Conservation (phyloP, 805 yeast species). For the Komagataella pseudopastoris region DNA sequence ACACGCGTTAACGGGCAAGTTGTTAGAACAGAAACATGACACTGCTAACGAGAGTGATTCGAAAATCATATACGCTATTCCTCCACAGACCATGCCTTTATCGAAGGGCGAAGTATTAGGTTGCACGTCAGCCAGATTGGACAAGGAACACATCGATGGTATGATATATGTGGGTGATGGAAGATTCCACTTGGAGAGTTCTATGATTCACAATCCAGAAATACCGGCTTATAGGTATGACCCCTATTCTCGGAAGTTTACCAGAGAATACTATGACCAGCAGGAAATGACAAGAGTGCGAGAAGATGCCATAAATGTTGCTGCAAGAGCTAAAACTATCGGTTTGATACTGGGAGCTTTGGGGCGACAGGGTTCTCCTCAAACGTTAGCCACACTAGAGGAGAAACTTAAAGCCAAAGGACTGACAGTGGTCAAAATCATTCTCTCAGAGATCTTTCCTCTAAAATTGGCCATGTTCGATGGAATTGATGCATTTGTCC, state of each 20-base stretch:
- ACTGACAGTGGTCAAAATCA: slow-evolving; percentile 61
- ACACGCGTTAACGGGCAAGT: slow-evolving; percentile 56
- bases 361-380: slow-evolving; percentile 88
- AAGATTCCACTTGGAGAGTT: slow-evolving; percentile 84
- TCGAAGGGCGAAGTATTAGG: slow-evolving; percentile 96
- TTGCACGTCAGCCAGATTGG: slow-evolving; percentile 81
- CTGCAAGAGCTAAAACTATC: slow-evolving; percentile 45
- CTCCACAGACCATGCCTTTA: slow-evolving; percentile 88
- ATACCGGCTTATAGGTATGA: slow-evolving; percentile 90
- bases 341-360: slow-evolving; percentile 87
- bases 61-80: slow-evolving; percentile 44
- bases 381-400: slow-evolving; percentile 61
- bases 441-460: slow-evolving; percentile 88
- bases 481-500: slow-evolving; percentile 89
- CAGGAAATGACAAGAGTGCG: slow-evolving; percentile 66
- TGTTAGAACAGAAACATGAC: slow-evolving; percentile 21
- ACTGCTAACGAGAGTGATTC: slow-evolving; percentile 6
- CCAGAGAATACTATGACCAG: slow-evolving; percentile 81
- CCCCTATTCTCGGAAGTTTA: slow-evolving; percentile 86
- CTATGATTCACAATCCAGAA: slow-evolving; percentile 94
- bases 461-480: slow-evolving; percentile 84
- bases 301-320: slow-evolving; percentile 56
- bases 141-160: slow-evolving; percentile 50
- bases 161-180: slow-evolving; percentile 95
- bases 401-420: slow-evolving; percentile 37